Percentiles rank a stretch among this genome's conserved stretches.
Evolutionary conservation across 257 asterid species (phyloP).

Genomic region (Solanum lycopersicoides): DNA sequence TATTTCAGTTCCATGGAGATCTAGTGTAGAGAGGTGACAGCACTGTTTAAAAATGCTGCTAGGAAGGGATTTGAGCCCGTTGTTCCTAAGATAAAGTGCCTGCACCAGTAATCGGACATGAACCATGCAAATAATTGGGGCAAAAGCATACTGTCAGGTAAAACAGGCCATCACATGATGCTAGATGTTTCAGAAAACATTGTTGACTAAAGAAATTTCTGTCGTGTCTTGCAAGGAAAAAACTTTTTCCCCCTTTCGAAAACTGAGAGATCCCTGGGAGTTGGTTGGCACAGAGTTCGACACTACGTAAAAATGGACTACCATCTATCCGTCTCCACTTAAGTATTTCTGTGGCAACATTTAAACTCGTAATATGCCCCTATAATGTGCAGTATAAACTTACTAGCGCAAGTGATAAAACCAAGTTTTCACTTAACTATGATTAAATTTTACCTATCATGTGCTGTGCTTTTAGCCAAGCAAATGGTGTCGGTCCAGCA

Average conservation of each 20-base stretch:
- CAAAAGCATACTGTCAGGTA: neutral
- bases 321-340: neutral
- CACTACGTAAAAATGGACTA: neutral
- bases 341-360: neutral
- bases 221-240: neutral
- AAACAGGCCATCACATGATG: neutral
- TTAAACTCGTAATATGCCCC: neutral
- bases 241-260: neutral
- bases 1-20: constrained; percentile 81
- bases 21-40: constrained; percentile 64
- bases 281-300: neutral
- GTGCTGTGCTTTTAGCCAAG: neutral
- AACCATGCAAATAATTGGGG: neutral
- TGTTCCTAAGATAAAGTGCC: constrained; percentile 67
- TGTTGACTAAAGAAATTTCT: neutral
- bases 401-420: neutral
- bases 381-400: neutral
- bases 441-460: neutral
- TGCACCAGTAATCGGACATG: constrained; percentile 14
- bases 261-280: neutral
- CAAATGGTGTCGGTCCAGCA: neutral
- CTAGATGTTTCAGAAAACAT: neutral
- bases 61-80: constrained; percentile 72
- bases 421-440: neutral
- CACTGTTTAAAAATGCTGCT: constrained; percentile 46